A percentile compares a stretch with the other conserved stretches of the same genome.
Evolutionary conservation across 495 filamentous ascomycete species (phyloP).

Genomic region (Tuber borchii): DNA sequence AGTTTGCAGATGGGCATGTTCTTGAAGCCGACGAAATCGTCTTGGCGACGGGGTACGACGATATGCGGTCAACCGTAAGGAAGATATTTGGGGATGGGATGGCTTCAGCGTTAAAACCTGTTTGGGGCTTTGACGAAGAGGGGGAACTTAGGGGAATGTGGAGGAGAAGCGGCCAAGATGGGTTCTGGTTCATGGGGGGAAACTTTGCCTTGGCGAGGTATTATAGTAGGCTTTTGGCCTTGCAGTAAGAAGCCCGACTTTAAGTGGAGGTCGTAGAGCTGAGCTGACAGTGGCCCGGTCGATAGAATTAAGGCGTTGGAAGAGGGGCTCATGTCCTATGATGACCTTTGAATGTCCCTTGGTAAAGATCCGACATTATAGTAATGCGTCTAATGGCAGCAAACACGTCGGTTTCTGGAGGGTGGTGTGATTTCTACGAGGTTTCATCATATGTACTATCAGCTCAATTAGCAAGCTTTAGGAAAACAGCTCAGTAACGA

Average conservation of each 20-base stretch:
- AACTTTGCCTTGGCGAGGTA: constrained; percentile 70
- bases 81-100: constrained; percentile 65
- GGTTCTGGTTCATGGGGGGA: constrained; percentile 79
- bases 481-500: neutral
- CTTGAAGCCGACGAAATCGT: constrained; percentile 74
- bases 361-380: neutral
- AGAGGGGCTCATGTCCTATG: constrained; percentile 27
- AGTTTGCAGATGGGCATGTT: constrained; percentile 60
- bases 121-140: constrained; percentile 75
- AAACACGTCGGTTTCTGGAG: neutral
- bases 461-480: neutral
- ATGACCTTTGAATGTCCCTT: constrained; percentile 9
- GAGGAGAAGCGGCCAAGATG: constrained; percentile 62
- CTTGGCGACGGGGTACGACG: constrained; percentile 76
- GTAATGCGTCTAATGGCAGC: neutral
- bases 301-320: constrained; percentile 41
- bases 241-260: constrained; percentile 42
- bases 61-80: constrained; percentile 61
- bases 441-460: neutral
- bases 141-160: constrained; percentile 70
- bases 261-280: neutral
- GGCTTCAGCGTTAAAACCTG: constrained; percentile 57
- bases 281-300: constrained; percentile 2
- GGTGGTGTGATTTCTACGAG: neutral
- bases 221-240: constrained; percentile 61